Evolutionary conservation across 805 yeast species (phyloP).

Genomic region (Lipomyces orientalis): DNA sequence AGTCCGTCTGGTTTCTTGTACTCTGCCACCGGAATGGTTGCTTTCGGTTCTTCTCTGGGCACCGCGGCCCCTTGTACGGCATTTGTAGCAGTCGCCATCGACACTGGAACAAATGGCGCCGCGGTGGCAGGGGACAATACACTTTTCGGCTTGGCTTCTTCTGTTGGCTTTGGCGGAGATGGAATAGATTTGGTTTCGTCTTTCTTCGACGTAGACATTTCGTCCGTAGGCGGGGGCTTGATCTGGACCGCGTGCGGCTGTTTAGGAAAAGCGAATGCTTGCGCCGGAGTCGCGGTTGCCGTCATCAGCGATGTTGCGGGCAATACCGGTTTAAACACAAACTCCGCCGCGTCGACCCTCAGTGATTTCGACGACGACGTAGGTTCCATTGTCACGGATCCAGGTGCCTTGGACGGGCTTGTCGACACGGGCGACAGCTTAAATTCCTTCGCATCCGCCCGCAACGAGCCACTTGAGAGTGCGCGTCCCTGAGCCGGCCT

Average conservation of each 20-base stretch:
- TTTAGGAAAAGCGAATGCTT: neutral
- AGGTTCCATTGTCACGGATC: neutral
- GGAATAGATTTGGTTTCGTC: neutral
- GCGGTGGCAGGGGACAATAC: neutral
- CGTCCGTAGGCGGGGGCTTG: neutral
- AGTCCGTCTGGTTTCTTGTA: neutral
- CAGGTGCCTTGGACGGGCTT: neutral
- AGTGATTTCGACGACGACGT: neutral
- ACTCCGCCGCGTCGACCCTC: neutral
- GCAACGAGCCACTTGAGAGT: neutral
- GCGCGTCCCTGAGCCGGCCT: neutral
- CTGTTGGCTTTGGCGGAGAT: neutral
- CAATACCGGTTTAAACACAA: neutral
- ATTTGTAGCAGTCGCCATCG: neutral
- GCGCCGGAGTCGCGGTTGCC: neutral
- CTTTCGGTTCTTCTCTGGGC: neutral
- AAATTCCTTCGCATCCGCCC: slow-evolving; percentile 4
- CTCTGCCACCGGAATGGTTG: neutral
- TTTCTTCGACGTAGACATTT: neutral
- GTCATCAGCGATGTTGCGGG: neutral
- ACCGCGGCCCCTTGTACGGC: neutral
- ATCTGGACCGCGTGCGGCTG: neutral
- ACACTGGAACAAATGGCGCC: neutral
- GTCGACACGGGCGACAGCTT: neutral
- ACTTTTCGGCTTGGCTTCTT: neutral